A percentile compares a stretch with the other conserved stretches of the same genome.
These are phyloP conservation scores for Torulaspora franciscae DNA, from an alignment of 805 yeast species.

Conservation along the genomic window DNA sequence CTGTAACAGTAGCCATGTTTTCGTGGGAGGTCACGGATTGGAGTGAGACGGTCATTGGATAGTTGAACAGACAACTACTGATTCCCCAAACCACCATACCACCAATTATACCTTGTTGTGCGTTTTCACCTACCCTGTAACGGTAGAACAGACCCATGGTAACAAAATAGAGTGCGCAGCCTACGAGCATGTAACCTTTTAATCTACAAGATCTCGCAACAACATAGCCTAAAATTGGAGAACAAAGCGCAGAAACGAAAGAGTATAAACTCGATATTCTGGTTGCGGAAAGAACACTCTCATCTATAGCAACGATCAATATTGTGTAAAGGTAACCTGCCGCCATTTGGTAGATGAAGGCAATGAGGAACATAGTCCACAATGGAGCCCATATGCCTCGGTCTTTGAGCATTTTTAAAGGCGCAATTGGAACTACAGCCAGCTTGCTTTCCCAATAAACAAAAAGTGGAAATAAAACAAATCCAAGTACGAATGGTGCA, in stretches of 20 bases:
- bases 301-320: slow-evolving; percentile 53
- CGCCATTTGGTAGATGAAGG: slow-evolving; percentile 56
- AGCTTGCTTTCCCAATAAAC: slow-evolving; percentile 55
- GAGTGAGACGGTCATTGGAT: slow-evolving; percentile 59
- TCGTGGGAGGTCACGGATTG: slow-evolving; percentile 60
- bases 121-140: slow-evolving; percentile 47
- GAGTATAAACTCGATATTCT: slow-evolving; percentile 55
- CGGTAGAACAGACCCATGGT: slow-evolving; percentile 56
- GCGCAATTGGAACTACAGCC: slow-evolving; percentile 55
- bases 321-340: slow-evolving; percentile 63
- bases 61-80: slow-evolving; percentile 70
- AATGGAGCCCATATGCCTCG: slow-evolving; percentile 63
- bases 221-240: slow-evolving; percentile 52
- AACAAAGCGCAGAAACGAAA: slow-evolving; percentile 59
- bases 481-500: slow-evolving; percentile 58
- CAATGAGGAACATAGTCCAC: slow-evolving; percentile 48
- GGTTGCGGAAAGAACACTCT: slow-evolving; percentile 53
- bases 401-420: slow-evolving; percentile 50
- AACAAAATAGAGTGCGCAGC: slow-evolving; percentile 36
- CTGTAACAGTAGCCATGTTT: slow-evolving; percentile 60
- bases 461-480: slow-evolving; percentile 48
- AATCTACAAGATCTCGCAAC: slow-evolving; percentile 47
- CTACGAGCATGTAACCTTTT: slow-evolving; percentile 57
- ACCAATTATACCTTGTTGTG: slow-evolving; percentile 57
- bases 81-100: slow-evolving; percentile 61